Conservation (phyloP, 768 basidiomycete species). For the Strobilomyces dryophilus region DNA sequence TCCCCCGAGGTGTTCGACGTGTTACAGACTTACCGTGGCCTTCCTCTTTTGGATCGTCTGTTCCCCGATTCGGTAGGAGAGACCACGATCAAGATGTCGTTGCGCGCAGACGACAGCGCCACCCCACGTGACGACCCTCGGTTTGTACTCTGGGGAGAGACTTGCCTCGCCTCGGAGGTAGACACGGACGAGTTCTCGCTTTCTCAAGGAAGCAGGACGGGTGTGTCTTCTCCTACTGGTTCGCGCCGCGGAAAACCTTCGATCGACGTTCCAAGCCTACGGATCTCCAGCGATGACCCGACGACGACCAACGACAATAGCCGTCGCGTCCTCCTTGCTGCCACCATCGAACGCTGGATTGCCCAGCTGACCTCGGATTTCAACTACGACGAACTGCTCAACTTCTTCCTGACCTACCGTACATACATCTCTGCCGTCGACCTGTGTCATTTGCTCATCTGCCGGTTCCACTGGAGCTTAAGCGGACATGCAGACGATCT, state of each 20-base stretch:
- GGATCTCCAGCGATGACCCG: constrained; percentile 23
- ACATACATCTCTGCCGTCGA: constrained; percentile 78
- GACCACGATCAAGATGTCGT: constrained; percentile 69
- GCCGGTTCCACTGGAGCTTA: constrained; percentile 87
- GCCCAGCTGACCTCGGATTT: constrained; percentile 85
- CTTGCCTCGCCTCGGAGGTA: constrained; percentile 28
- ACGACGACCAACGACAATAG: constrained; percentile 26
- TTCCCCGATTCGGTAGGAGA: constrained; percentile 52
- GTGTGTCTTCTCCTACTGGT: constrained; percentile 35
- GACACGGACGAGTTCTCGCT: constrained; percentile 38
- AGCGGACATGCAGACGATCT: constrained; percentile 51
- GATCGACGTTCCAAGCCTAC: constrained; percentile 26
- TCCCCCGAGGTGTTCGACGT: constrained; percentile 78
- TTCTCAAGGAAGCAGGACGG: constrained; percentile 36
- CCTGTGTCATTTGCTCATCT: constrained; percentile 76
- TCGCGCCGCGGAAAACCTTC: constrained; percentile 35
- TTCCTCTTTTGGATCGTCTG: constrained; percentile 68
- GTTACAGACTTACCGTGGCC: constrained; percentile 72
- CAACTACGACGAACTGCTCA: constrained; percentile 81
- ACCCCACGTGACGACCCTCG: constrained; percentile 84
- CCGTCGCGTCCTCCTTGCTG: constrained; percentile 66
- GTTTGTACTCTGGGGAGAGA: constrained; percentile 87
- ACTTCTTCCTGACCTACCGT: constrained; percentile 91
- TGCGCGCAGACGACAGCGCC: constrained; percentile 61
- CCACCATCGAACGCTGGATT: constrained; percentile 91